Base-by-base conservation (phyloP, 208 protist species). In the Leishmania tarentolae region DNA sequence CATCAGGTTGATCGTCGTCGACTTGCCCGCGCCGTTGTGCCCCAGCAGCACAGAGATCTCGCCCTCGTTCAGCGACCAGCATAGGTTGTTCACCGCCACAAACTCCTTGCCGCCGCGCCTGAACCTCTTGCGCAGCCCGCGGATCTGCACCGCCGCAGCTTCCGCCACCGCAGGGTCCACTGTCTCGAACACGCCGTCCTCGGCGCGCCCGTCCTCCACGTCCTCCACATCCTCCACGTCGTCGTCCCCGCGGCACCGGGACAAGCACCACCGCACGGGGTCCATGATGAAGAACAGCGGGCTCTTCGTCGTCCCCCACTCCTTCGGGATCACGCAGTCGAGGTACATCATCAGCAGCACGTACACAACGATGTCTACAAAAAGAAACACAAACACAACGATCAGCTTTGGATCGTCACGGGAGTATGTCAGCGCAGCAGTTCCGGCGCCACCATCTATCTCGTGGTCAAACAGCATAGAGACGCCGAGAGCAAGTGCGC, bases 1-100 rank as follows among this genome's bases (percentile, higher is more conserved):
- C 80, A 97, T 92, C 76, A 97, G 80, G 83, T 94, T 94, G 66
- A 95, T 93, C 70, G 82, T 52, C 19, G 94, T 97, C 50, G 94
- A 88, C 84, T 97, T 97, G 61, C 92, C 94, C 15, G 92, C 92
- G 70, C 94, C 94, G 83, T 97, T 97, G 86, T 91, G 91, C 1
- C 92, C 93, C 42, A 97, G 86, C 31, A 97, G 68, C 31, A 94
- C 93, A 8, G 92, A 93, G 78, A 93, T 90, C 75, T 94, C 85
- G 42, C 85, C 88, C 42, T 88, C 81, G 15, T 74, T 76, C 80
- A 97, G 85, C 57, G 70, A 69, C 86, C 84, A 91, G 81, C 84
- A 87, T 19, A 97, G 81, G 82, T 95, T 78, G 79, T 95, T 87
- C 66, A 97, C 92, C 35, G 90, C 92, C 8, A 86, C 31, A 63